Percentiles rank a stretch among this genome's conserved stretches.
Evolutionary conservation across 78 protist species (phyloP).

Genomic region (slime mould (Dictyostelium discoideum)): DNA sequence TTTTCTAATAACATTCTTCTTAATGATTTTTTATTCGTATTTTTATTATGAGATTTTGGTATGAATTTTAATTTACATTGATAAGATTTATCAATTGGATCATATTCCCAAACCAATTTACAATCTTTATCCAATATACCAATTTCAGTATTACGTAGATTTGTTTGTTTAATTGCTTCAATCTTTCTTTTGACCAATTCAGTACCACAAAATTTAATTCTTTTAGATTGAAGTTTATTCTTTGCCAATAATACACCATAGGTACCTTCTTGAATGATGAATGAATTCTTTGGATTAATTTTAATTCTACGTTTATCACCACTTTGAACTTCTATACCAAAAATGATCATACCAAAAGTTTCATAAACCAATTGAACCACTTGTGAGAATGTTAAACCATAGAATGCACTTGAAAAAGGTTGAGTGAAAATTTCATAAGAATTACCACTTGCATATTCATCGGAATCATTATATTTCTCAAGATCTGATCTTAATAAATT

Average conservation of each 20-base stretch:
- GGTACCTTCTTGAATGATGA: slow-evolving; percentile 24
- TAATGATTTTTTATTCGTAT: not conserved
- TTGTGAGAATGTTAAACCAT: slow-evolving; percentile 20
- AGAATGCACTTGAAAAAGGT: slow-evolving; percentile 21
- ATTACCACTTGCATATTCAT: slow-evolving; percentile 71
- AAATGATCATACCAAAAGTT: slow-evolving; percentile 62
- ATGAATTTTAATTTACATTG: slow-evolving; percentile 29
- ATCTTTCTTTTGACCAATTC: not conserved
- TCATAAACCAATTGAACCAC: slow-evolving; percentile 45
- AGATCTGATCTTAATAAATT: slow-evolving; percentile 70
- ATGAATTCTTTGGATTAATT: slow-evolving; percentile 23
- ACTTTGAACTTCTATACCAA: slow-evolving; percentile 41
- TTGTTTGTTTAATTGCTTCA: not conserved
- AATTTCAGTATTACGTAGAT: not conserved
- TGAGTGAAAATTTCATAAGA: slow-evolving; percentile 70
- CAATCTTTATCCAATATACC: slow-evolving; percentile 17
- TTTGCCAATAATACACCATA: slow-evolving; percentile 56
- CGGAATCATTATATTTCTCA: slow-evolving; percentile 28
- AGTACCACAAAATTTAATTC: slow-evolving; percentile 19
- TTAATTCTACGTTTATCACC: slow-evolving; percentile 5
- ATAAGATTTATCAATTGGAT: not conserved
- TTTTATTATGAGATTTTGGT: not conserved
- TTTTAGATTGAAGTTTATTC: slow-evolving; percentile 20
- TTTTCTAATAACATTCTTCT: slow-evolving; percentile 37
- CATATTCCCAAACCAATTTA: slow-evolving; percentile 76